Conservation (phyloP, 352 stramenopile species). For the Phytophthora quininea region DNA sequence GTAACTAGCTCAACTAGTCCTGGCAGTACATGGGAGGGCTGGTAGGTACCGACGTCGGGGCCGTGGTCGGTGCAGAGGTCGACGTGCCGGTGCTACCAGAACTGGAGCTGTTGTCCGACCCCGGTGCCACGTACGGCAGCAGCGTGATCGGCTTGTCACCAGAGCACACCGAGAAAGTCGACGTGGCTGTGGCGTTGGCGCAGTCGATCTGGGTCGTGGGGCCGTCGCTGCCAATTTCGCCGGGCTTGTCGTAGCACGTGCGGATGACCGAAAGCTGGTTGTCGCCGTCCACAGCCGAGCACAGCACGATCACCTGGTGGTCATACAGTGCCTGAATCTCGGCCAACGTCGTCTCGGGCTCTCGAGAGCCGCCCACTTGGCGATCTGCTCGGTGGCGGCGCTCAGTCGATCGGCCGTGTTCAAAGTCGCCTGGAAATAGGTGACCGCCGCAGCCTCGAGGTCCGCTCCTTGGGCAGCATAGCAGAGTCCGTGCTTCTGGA, state of each 20-base stretch:
- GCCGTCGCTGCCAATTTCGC: slow-evolving; percentile 30
- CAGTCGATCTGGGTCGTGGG: slow-evolving; percentile 63
- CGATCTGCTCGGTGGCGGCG: slow-evolving; percentile 56
- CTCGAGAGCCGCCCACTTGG: slow-evolving; percentile 50
- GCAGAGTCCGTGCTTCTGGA: slow-evolving; percentile 85
- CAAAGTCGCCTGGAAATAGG: slow-evolving; percentile 71
- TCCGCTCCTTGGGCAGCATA: slow-evolving; percentile 63
- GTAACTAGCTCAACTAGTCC: background rate
- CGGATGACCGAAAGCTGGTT: slow-evolving; percentile 77
- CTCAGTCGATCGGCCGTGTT: slow-evolving; percentile 49
- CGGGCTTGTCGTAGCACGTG: slow-evolving; percentile 65
- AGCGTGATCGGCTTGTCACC: slow-evolving; percentile 52
- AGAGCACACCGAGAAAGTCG: slow-evolving; percentile 61
- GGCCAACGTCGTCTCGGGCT: slow-evolving; percentile 38
- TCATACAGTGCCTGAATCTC: slow-evolving; percentile 60
- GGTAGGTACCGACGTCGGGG: slow-evolving; percentile 3
- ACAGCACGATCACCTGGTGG: slow-evolving; percentile 69
- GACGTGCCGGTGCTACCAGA: background rate
- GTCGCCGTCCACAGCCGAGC: slow-evolving; percentile 53
- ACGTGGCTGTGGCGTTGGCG: slow-evolving; percentile 43
- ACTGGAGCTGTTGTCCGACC: slow-evolving; percentile 8
- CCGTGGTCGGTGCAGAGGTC: slow-evolving; percentile 11
- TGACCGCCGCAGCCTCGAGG: slow-evolving; percentile 52
- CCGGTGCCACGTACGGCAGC: slow-evolving; percentile 41
- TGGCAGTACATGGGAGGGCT: slow-evolving; percentile 2